Base-by-base conservation (phyloP, 371 early-diverging fungal species). In the Enterocytospora artemiae region DNA sequence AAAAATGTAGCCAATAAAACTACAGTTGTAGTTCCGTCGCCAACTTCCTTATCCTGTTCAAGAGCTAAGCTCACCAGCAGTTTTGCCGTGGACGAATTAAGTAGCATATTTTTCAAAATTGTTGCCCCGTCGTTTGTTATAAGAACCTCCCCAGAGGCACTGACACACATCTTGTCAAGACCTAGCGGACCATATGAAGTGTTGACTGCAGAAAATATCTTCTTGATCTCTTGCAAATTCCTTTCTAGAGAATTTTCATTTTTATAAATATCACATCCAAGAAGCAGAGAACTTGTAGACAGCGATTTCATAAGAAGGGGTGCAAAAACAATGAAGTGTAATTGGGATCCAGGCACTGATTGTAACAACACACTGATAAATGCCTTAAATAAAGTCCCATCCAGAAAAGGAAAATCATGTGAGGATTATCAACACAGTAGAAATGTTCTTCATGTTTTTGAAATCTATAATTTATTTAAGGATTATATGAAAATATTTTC, bases 41-140 rank as follows among this genome's bases (percentile, higher is more conserved):
- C 99, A 3, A 96, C 96, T 81, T 96, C 95, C 69, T 88, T 89
- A 79, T 99, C 97, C 82, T 99, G 97, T 71, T 93, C 90, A 61
- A 90, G 89, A 52, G 99, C 96, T 33, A 96, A 84, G 79, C 96
- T 97, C 22, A 94, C 93, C 12, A 99, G 81, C 12, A 95, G 89
- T 70, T 85, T 86, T 34, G 89, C 94, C 4, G 94, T 92, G 18
- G 97, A 95, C 78, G 96, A 96, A 73, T 91, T 92, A 3, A 94
- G 89, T 70, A 94, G 90, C 57, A 99, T 83, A 55, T 91, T 85
- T 63, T 86, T 84, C 65, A 96, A 84, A 75, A 99, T 97, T 1
- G 97, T 97, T 1, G 97, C 97, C 30, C 99, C 99, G 83, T 99
- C 99, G 77, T 99, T 99, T 22, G 95, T 93, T 70, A 96, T 95